Percentiles rank a stretch among this genome's conserved stretches.
These are phyloP conservation scores for Fusarium burgessii DNA, from an alignment of 2,329 filamentous ascomycete genomes.

Conservation along the genomic window DNA sequence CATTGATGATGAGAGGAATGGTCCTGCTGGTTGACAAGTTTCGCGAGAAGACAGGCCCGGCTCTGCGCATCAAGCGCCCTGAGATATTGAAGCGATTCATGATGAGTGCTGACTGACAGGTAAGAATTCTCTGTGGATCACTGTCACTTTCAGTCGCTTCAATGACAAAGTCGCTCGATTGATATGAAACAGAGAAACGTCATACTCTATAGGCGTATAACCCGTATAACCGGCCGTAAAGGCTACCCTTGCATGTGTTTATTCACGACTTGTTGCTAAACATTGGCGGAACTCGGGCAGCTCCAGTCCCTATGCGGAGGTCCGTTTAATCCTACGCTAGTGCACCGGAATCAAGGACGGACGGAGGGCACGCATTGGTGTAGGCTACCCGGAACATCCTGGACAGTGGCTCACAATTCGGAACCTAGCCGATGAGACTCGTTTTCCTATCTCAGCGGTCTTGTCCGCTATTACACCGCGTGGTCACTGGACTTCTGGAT, in stretches of 20 bases:
- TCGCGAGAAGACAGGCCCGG: neutral
- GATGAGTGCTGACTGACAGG: neutral
- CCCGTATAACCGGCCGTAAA: neutral
- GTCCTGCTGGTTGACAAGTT: neutral
- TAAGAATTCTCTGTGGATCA: neutral
- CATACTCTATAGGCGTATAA: neutral
- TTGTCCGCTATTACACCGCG: neutral
- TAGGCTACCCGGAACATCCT: neutral
- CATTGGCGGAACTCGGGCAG: neutral
- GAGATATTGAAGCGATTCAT: neutral
- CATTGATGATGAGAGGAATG: constrained; percentile 25
- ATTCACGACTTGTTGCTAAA: neutral
- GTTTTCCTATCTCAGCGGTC: neutral
- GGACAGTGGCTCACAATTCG: neutral
- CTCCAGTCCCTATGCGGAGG: neutral
- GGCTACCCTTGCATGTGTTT: neutral
- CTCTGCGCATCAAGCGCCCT: neutral
- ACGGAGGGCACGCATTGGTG: neutral
- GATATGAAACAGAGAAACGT: neutral
- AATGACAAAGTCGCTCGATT: neutral
- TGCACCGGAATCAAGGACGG: neutral
- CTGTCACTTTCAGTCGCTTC: neutral
- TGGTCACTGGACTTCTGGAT: neutral
- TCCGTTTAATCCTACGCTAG: neutral
- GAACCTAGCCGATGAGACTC: neutral